Evolutionary conservation across 2,329 filamentous ascomycete species (phyloP).

Genomic region (Aureobasidium mangrovei): DNA sequence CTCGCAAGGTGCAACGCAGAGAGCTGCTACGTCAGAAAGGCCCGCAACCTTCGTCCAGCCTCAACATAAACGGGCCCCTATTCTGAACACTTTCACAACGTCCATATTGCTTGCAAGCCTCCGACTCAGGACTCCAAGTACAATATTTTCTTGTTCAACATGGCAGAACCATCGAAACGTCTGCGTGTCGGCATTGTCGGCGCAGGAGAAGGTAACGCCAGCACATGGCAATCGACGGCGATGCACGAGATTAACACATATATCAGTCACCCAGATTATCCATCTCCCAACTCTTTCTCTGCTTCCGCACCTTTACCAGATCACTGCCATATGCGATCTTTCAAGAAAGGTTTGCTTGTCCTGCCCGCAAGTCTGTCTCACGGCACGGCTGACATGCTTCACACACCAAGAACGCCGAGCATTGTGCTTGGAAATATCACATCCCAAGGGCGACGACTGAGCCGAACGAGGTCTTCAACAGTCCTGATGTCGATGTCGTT

Average conservation of each 20-base stretch:
- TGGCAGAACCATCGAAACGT: constrained; percentile 2
- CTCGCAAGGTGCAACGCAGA: neutral
- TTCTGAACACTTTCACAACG: neutral
- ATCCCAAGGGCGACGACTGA: constrained; percentile 28
- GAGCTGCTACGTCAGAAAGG: neutral
- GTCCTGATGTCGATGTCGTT: constrained; percentile 43
- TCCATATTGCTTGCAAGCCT: neutral
- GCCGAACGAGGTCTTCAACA: constrained; percentile 35
- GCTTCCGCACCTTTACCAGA: constrained; percentile 37
- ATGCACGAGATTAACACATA: neutral
- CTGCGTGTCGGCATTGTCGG: constrained; percentile 38
- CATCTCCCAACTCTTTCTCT: constrained; percentile 45
- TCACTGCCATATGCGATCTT: constrained; percentile 43
- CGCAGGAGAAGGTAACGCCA: constrained; percentile 32
- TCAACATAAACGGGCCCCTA: neutral
- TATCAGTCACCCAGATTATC: constrained; percentile 40
- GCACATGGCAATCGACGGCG: neutral
- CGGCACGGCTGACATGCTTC: neutral
- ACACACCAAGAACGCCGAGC: constrained; percentile 20
- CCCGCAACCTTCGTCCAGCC: neutral
- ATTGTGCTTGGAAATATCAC: constrained; percentile 33
- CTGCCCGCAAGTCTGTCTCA: neutral
- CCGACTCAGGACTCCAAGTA: neutral
- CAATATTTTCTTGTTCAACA: neutral
- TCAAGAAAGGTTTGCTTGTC: constrained; percentile 30